Base-by-base conservation (phyloP, 805 yeast genomes). In the Saccharomycopsis olivae region DNA sequence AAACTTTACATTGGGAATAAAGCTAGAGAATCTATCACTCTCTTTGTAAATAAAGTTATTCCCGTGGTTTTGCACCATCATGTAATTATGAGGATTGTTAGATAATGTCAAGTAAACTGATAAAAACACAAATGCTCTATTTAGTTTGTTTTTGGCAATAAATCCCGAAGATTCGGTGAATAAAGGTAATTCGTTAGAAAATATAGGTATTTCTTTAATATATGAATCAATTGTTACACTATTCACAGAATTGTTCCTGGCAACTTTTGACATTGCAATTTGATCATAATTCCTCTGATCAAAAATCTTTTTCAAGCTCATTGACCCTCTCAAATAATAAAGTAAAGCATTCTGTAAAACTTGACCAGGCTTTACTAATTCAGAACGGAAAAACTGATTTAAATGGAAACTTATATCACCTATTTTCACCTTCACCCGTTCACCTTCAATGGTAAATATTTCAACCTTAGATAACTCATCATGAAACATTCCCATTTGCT, bases 381-480 rank as follows among this genome's bases (percentile, higher is more conserved):
- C 4, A 23, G 33, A 18, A 11, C 54, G 51, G 10, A 61, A 39
- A 3, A 64, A 56, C 19, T 49, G 43, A 40, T 51, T 49, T 6
- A 58, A 40, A 30, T 59, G 64, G 33, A 64, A 55, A 3, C 55
- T 53, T n/a, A 64, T 48, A 31, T 55, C 50, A 16, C 45, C 47
- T 5, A 66, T 54, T 17, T 53, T 41, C 1, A 64, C 59, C 4
- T 48, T 33, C 1, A 46, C 41, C 3, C 60, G 33, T 16, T 57
- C 56, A 41, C 67, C 66, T 4, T 57, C 51, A 8, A 52, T 33
- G 16, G 64, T 59, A 33, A 64, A 52, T 3, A 66, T 21, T 29
- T 35, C 27, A 13, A 44, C 58, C 15, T 51, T 29, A 28, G 60
- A 29, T 2, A 5, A 10, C 10, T 40, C 38, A 35, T 48, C 49